phyloP scores from a whole-genome alignment of 176 grass and related monocot genomes.

The Chloris gayana region DNA sequence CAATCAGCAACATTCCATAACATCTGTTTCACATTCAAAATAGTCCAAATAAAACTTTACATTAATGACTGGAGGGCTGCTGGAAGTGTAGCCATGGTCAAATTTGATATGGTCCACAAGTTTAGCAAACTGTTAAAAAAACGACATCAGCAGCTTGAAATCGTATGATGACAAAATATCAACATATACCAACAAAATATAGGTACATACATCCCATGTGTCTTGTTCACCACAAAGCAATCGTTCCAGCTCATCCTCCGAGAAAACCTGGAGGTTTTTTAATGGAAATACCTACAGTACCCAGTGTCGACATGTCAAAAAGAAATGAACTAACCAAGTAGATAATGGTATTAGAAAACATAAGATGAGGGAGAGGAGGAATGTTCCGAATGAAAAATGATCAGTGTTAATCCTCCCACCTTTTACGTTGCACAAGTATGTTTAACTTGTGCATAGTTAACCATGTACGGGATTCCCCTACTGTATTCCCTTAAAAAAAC shows the following conservation, averaged over 20 bases:
- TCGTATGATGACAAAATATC: slow-evolving; percentile 18
- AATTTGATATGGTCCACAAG: slow-evolving; percentile 98
- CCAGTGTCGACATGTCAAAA: slow-evolving; percentile 11
- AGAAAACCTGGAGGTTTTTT: slow-evolving; percentile 70
- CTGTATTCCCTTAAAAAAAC: too few relatives aligned
- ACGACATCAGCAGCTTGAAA: slow-evolving; percentile 34
- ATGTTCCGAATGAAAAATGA: slow-evolving; percentile 20
- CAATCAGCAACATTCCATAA: slow-evolving; percentile 2
- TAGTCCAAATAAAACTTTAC: slow-evolving; percentile 54
- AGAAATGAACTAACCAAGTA: slow-evolving; percentile 20
- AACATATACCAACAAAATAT: slow-evolving; percentile 38
- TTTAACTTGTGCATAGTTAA: too few relatives aligned
- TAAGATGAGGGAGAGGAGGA: background rate
- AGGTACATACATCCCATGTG: slow-evolving; percentile 80
- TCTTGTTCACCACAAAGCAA: slow-evolving; percentile 89
- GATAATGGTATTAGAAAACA: slow-evolving; percentile 3
- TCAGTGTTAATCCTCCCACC: background rate
- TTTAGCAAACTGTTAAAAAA: slow-evolving; percentile 68
- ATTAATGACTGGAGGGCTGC: slow-evolving; percentile 76
- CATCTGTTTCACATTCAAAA: slow-evolving; percentile 38
- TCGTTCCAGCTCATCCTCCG: slow-evolving; percentile 79
- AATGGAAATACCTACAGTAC: slow-evolving; percentile 81
- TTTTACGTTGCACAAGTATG: too few relatives aligned
- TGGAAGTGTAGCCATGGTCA: slow-evolving; percentile 90
- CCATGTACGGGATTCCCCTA: too few relatives aligned